phyloP scores from a whole-genome alignment of 2,329 filamentous ascomycete genomes.

The Cladosporium cucumerinum region DNA sequence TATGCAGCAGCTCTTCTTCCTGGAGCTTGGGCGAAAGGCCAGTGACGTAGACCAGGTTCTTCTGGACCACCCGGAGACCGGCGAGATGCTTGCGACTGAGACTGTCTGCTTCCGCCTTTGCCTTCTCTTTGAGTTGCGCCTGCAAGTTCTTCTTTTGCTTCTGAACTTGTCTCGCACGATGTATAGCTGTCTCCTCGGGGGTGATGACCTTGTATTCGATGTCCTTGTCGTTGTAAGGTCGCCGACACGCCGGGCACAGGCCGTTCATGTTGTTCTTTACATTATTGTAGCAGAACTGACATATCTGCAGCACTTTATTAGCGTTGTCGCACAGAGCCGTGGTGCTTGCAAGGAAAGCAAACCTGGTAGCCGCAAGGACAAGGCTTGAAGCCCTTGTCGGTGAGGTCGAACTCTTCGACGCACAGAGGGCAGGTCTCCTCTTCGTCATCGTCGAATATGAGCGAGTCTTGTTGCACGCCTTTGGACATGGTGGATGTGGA shows the following conservation, averaged over 20 bases:
- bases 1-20: conserved; percentile 89
- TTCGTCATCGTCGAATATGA: conserved; percentile 53
- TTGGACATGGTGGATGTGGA: conserved; percentile 43
- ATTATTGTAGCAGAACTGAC: conserved; percentile 99
- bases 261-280: conserved; percentile 98
- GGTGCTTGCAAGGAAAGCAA: conserved; percentile 33
- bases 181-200: conserved; percentile 77
- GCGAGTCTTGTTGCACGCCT: conserved; percentile 47
- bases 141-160: conserved; percentile 93
- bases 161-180: conserved; percentile 69
- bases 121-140: conserved; percentile 85
- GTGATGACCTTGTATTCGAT: conserved; percentile 97
- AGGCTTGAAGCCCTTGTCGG: conserved; percentile 92
- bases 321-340: conserved; percentile 7
- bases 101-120: conserved; percentile 93
- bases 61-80: conserved; percentile 92
- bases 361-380: conserved; percentile 99
- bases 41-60: conserved; percentile 97
- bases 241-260: conserved; percentile 91
- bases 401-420: conserved; percentile 97
- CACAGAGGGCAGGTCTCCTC: conserved; percentile 77
- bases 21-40: conserved; percentile 86
- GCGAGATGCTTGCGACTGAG: conserved; percentile 94
- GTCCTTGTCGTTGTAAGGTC: conserved; percentile 93
- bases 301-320: conserved; percentile 62